phyloP scores from a whole-genome alignment of 192 early-diverging fungal species.

The Coemansia sp. region DNA sequence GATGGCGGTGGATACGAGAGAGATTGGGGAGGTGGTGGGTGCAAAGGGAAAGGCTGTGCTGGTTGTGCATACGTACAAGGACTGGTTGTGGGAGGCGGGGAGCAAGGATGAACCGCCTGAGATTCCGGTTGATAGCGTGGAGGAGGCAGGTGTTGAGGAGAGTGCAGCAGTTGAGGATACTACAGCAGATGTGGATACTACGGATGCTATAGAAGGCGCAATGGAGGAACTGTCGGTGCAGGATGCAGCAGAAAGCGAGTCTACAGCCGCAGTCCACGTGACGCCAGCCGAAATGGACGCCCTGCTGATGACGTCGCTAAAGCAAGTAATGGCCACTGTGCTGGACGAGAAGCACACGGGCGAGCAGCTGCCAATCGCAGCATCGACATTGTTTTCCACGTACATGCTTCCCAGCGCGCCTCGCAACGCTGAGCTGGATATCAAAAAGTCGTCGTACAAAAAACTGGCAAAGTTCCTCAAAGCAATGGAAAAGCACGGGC shows the following conservation, averaged over 20 bases:
- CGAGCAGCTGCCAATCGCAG: constrained; percentile 68
- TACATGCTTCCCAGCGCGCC: constrained; percentile 75
- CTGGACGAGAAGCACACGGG: constrained; percentile 59
- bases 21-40: constrained; percentile 49
- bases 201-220: background rate
- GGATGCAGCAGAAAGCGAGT: background rate
- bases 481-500: constrained; percentile 79
- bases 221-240: background rate
- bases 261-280: background rate
- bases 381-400: constrained; percentile 72
- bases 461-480: constrained; percentile 89
- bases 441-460: constrained; percentile 84
- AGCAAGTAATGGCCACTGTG: constrained; percentile 69
- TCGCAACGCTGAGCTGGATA: constrained; percentile 62
- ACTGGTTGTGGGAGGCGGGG: constrained; percentile 79
- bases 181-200: background rate
- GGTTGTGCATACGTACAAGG: constrained; percentile 72
- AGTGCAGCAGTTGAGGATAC: background rate
- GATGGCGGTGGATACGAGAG: constrained; percentile 58
- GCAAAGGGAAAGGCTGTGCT: constrained; percentile 82
- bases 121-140: constrained; percentile 14
- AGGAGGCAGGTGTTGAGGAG: too few species aligned
- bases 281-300: constrained; percentile 69
- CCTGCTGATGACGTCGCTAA: constrained; percentile 67
- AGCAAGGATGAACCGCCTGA: constrained; percentile 63